Evolutionary conservation across 257 asterid genomes (phyloP).

Genomic region (Plantago ovata): DNA sequence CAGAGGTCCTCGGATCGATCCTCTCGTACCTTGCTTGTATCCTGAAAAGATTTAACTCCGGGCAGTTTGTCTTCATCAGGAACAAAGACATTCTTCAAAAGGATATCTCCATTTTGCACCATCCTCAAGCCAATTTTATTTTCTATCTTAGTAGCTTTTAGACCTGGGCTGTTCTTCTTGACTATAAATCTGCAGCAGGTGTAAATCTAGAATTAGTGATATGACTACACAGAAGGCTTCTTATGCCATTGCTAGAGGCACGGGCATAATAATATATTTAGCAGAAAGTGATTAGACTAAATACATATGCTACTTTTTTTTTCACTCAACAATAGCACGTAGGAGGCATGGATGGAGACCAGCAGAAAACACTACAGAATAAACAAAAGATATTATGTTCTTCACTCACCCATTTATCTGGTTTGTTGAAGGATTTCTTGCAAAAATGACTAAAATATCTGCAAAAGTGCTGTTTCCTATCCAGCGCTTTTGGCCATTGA

Average conservation of each 20-base stretch:
- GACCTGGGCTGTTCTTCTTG: conserved; percentile 79
- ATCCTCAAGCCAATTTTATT: conserved; percentile 89
- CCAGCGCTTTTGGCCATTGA: conserved; percentile 98
- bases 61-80: conserved; percentile 92
- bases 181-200: conserved; percentile 62
- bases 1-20: conserved; percentile 3
- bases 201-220: conserved; percentile 23
- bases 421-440: conserved; percentile 68
- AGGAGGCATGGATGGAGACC: too few relatives aligned
- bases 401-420: conserved; percentile 78
- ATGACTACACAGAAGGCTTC: conserved; percentile 16
- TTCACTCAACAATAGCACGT: too few relatives aligned
- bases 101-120: conserved; percentile 92
- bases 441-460: conserved; percentile 75
- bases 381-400: background rate
- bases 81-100: conserved; percentile 71
- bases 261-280: too few relatives aligned
- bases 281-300: too few relatives aligned
- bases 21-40: conserved; percentile 77
- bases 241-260: background rate
- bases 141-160: conserved; percentile 86
- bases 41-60: conserved; percentile 87
- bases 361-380: background rate
- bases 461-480: conserved; percentile 98
- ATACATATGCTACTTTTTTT: too few relatives aligned